phyloP scores from a whole-genome alignment of 2,329 filamentous ascomycete genomes.

The Diaporthe australafricana region DNA sequence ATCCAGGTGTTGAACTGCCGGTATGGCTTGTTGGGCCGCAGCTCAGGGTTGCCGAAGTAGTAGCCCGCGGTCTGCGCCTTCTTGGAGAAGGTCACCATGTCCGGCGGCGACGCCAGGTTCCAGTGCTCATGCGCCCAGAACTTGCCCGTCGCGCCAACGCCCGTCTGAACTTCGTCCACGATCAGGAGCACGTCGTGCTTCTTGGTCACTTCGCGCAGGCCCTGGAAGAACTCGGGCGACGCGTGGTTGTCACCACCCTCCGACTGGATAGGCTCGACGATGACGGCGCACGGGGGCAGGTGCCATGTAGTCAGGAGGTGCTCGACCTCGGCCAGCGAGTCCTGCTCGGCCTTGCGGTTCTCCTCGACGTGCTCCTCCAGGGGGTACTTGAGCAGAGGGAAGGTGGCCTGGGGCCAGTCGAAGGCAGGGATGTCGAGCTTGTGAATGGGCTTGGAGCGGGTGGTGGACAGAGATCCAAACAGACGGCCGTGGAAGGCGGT shows the following conservation, averaged over 20 bases:
- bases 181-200: constrained; percentile 86
- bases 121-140: constrained; percentile 99
- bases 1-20: constrained; percentile 99
- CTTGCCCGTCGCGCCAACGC: constrained; percentile 90
- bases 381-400: constrained; percentile 88
- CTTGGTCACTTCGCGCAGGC: constrained; percentile 82
- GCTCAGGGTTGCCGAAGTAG: constrained; percentile 84
- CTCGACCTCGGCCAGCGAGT: constrained; percentile 86
- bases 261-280: constrained; percentile 92
- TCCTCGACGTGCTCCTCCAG: constrained; percentile 82
- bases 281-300: constrained; percentile 81
- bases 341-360: constrained; percentile 84
- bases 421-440: constrained; percentile 96
- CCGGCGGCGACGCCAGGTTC: constrained; percentile 81
- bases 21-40: constrained; percentile 92
- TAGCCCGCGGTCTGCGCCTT: constrained; percentile 95
- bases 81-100: constrained; percentile 96
- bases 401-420: constrained; percentile 92
- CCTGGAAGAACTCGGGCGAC: constrained; percentile 86
- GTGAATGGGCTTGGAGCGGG: constrained; percentile 92
- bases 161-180: constrained; percentile 94
- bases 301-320: constrained; percentile 82
- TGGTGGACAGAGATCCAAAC: constrained; percentile 88
- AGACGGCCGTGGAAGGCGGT: constrained; percentile 90
- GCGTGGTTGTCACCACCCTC: constrained; percentile 97